Evolutionary conservation across 192 early-diverging fungal species (phyloP).

Genomic region (Podila verticillata): DNA sequence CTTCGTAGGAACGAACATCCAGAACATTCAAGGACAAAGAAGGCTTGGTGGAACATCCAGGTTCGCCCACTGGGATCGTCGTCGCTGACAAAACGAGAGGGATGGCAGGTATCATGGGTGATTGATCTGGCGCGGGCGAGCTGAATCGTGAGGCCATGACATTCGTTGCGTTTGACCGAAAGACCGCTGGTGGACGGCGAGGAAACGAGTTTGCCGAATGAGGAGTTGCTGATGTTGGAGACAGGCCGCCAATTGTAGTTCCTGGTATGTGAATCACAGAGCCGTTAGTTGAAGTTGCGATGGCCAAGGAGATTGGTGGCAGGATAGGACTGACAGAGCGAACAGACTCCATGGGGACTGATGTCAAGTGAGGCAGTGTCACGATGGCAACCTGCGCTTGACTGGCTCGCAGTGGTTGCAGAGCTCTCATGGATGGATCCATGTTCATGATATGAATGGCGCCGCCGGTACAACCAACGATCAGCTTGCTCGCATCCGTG

Average conservation of each 20-base stretch:
- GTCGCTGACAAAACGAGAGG: not conserved
- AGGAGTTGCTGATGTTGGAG: not conserved
- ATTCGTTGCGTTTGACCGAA: not conserved
- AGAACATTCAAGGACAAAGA: not conserved
- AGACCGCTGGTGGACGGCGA: not conserved
- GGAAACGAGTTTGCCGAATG: not conserved
- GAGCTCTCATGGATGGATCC: slow-evolving; percentile 14
- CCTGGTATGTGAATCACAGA: not conserved
- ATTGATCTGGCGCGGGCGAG: slow-evolving; percentile 3
- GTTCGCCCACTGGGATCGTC: not conserved
- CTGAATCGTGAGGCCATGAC: not conserved
- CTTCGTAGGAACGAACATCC: slow-evolving; percentile 7
- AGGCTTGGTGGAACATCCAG: not conserved
- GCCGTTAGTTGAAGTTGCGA: not conserved
- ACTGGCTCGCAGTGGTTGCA: not conserved
- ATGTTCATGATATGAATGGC: slow-evolving; percentile 31
- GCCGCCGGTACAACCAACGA: slow-evolving; percentile 41
- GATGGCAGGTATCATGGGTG: not conserved
- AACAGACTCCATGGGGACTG: slow-evolving; percentile 18
- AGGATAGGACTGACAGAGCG: slow-evolving; percentile 12
- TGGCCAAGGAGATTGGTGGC: not conserved
- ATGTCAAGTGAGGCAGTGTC: slow-evolving; percentile 19
- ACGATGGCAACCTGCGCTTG: not conserved
- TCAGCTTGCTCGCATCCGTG: slow-evolving; percentile 9
- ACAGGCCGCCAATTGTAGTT: not conserved